Evolutionary conservation across 2,329 filamentous ascomycete genomes (phyloP), one percentile per base, ranked within the genome.

Genomic region (Calonectria fujianensis): DNA sequence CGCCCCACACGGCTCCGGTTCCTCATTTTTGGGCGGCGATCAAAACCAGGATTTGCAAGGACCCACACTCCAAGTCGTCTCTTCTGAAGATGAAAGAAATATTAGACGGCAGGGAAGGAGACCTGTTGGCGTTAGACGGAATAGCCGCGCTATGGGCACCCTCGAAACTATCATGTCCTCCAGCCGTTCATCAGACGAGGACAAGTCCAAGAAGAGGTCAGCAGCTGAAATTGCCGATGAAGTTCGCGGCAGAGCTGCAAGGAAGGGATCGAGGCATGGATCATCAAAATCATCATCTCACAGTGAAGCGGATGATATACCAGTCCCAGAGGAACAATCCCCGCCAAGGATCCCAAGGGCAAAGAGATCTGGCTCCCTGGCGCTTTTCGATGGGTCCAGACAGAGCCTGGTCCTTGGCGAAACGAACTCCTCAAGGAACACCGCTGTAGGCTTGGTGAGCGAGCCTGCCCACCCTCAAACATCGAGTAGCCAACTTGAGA

Each of bases 91-190:
- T 27, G 90, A 92, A 75, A 86, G 87, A 14, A 83, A 79, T 48
- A 81, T 83, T 29, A 83, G 82, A 32, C 82, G 84, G 14, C 84
- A 85, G 2, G 83, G 84, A 67, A 86, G 85, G 76, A 84, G 88
- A 27, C 85, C 87, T 27, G 85, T 85, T 54, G 84, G 83, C 0
- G 82, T 82, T 2, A 85, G 89, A 50, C 85, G 88, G 52, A 87
- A 87, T 69, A 91, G 89, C 73, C 86, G 86, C 31, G 91, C 91
- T 7, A 91, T 93, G 82, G 90, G 91, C 4, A 93, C 91, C 0
- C 83, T 93, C 5, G 91, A 93, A 79, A 93, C 91, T 0, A 93
- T 93, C 80, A 93, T 93, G 87, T 93, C 91, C 31, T 92, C 90
- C 0, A 93, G 91, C 74, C 88, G 91, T 32, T 93, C 91, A 1